Evolutionary conservation across 768 basidiomycete species (phyloP).

Genomic region (Saitozyma podzolica): DNA sequence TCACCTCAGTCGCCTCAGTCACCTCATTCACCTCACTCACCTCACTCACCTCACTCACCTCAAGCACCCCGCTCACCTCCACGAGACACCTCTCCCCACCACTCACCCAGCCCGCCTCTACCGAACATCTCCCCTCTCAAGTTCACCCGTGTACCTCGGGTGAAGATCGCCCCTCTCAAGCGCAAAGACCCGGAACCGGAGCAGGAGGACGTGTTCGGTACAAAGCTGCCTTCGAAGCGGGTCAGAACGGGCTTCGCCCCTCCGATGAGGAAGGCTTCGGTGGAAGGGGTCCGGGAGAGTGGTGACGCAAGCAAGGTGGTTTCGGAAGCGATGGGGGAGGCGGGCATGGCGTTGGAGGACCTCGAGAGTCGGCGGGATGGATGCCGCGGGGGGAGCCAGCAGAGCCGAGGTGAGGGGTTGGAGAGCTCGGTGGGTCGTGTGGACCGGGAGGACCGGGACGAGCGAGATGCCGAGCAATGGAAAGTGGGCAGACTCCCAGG

Average conservation of each 20-base stretch:
- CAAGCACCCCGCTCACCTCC: slow-evolving; percentile 1
- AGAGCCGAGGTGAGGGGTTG: not conserved
- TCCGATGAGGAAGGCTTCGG: not conserved
- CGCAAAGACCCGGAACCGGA: slow-evolving; percentile 6
- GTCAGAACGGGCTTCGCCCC: too few species aligned
- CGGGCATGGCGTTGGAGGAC: not conserved
- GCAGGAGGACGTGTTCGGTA: too few species aligned
- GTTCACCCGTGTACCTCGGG: not conserved
- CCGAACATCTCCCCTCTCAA: not conserved
- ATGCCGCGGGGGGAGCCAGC: not conserved
- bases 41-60: too few species aligned
- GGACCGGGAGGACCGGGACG: not conserved
- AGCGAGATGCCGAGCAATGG: slow-evolving; percentile 26
- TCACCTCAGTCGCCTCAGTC: too few species aligned
- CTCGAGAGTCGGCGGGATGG: not conserved
- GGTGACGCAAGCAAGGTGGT: not conserved
- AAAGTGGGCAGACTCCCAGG: slow-evolving; percentile 38
- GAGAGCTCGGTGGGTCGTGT: not conserved
- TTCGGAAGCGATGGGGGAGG: not conserved
- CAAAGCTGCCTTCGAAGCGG: too few species aligned
- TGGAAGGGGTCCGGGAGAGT: not conserved
- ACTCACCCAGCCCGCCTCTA: slow-evolving; percentile 1
- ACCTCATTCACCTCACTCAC: too few species aligned
- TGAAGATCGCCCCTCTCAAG: slow-evolving; percentile 2
- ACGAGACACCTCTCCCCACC: slow-evolving; percentile 1